A percentile compares a stretch with the other conserved stretches of the same genome.
Conservation (phyloP, 192 early-diverging fungal genomes). For the Dissophora ornata region DNA sequence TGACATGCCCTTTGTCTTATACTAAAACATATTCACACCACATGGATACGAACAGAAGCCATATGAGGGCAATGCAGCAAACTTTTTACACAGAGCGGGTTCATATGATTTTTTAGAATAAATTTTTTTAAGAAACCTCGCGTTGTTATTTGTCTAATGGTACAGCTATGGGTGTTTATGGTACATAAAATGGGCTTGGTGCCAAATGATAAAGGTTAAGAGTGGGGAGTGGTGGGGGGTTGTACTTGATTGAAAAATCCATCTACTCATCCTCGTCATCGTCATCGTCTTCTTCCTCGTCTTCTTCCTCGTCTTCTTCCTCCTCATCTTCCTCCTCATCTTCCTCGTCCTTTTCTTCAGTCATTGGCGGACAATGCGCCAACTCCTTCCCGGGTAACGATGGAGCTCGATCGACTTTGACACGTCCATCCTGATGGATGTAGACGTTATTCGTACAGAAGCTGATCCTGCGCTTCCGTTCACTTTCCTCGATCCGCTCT, state of each 20-base stretch:
- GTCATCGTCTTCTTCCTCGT: constrained; percentile 10
- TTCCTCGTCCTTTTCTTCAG: constrained; percentile 1
- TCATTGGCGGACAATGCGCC: constrained; percentile 11
- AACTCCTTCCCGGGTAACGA: constrained; percentile 8
- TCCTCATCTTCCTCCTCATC: constrained; percentile 1
- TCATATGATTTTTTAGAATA: no score
- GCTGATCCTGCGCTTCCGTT: constrained; percentile 50
- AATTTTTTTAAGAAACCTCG: no score
- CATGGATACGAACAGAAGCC: no score
- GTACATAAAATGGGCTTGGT: no score
- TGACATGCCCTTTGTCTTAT: no score
- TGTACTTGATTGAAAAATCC: background rate
- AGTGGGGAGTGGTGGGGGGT: background rate
- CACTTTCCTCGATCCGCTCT: constrained; percentile 44
- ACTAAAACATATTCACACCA: no score
- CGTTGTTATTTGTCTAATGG: no score
- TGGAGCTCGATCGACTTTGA: background rate
- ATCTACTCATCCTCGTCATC: constrained; percentile 1
- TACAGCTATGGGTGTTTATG: no score
- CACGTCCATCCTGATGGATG: constrained; percentile 27
- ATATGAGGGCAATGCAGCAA: no score
- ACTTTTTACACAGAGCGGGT: no score
- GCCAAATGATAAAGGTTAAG: no score
- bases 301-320: constrained; percentile 16
- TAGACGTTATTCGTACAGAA: constrained; percentile 50